Conservation (phyloP, 805 yeast genomes). For the Hanseniaspora pseudoguilliermondii region DNA sequence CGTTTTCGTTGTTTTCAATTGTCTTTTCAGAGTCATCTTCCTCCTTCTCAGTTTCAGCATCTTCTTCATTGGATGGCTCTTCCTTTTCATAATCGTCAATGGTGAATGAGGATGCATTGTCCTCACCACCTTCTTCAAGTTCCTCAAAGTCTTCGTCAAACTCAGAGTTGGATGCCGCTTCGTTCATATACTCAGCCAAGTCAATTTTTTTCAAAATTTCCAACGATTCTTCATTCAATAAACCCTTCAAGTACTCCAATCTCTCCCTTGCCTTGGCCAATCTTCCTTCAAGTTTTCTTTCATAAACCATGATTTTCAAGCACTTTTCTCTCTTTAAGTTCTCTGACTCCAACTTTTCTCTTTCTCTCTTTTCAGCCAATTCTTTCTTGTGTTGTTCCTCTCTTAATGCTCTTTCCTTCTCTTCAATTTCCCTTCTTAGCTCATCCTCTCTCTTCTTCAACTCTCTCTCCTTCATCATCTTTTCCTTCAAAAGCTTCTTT, state of each 20-base stretch:
- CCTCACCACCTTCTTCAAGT: not conserved
- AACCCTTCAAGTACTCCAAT: not conserved
- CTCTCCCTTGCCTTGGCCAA: not conserved
- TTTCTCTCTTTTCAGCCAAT: not conserved
- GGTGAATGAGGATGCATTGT: not conserved
- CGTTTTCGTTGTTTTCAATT: not conserved
- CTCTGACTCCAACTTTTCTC: conserved; percentile 1
- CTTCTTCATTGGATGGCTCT: conserved; percentile 9
- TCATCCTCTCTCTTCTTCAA: conserved; percentile 18
- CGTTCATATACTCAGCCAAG: not conserved
- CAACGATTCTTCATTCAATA: not conserved
- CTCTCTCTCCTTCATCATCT: conserved; percentile 34
- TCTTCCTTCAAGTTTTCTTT: not conserved
- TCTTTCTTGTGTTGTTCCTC: conserved; percentile 15
- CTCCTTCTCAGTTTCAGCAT: conserved; percentile 13
- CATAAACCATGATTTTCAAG: not conserved
- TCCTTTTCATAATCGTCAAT: conserved; percentile 12
- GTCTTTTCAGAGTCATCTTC: not conserved
- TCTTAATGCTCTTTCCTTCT: conserved; percentile 24
- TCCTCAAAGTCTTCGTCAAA: not conserved
- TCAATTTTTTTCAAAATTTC: not conserved
- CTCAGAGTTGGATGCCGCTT: not conserved
- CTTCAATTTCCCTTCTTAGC: conserved; percentile 15
- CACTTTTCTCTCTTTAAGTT: not conserved
- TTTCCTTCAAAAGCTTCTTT: conserved; percentile 31